These are phyloP conservation scores for Senecio squalidus DNA, from an alignment of 140 eudicot species.

Conservation along the genomic window DNA sequence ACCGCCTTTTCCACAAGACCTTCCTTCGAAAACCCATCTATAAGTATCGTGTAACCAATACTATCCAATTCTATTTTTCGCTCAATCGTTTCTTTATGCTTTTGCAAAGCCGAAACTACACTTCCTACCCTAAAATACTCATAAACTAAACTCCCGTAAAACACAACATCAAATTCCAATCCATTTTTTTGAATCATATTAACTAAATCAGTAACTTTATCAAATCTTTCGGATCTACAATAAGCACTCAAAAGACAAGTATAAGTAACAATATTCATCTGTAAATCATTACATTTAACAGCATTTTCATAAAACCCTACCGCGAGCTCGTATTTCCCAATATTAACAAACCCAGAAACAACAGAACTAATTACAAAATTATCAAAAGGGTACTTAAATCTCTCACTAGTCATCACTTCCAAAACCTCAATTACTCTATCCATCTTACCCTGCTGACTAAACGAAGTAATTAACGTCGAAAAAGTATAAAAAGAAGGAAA, in stretches of 20 bases:
- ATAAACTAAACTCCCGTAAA: conserved; percentile 54
- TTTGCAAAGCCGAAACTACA: conserved; percentile 36
- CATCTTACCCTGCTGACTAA: conserved; percentile 50
- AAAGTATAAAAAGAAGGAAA: conserved; percentile 57
- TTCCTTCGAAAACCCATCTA: conserved; percentile 68
- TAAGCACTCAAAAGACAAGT: conserved; percentile 64
- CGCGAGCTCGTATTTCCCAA: conserved; percentile 62
- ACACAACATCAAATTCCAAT: conserved; percentile 53
- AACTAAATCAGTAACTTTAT: conserved; percentile 32
- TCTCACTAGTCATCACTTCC: conserved; percentile 49
- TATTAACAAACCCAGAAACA: conserved; percentile 57
- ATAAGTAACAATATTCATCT: conserved; percentile 47
- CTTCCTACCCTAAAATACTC: conserved; percentile 50
- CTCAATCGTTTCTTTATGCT: conserved; percentile 51
- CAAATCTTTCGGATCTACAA: conserved; percentile 38
- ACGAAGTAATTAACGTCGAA: conserved; percentile 38
- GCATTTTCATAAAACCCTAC: conserved; percentile 64
- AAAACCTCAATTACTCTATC: conserved; percentile 57
- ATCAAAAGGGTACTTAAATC: conserved; percentile 50
- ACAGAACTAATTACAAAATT: conserved; percentile 65
- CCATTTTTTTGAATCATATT: conserved; percentile 39
- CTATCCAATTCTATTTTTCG: conserved; percentile 40
- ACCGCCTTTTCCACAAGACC: conserved; percentile 68
- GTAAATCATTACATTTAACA: conserved; percentile 29
- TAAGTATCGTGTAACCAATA: conserved; percentile 49